Base-by-base conservation (phyloP, 139 green algal species). In the Tetraselmis chui region DNA sequence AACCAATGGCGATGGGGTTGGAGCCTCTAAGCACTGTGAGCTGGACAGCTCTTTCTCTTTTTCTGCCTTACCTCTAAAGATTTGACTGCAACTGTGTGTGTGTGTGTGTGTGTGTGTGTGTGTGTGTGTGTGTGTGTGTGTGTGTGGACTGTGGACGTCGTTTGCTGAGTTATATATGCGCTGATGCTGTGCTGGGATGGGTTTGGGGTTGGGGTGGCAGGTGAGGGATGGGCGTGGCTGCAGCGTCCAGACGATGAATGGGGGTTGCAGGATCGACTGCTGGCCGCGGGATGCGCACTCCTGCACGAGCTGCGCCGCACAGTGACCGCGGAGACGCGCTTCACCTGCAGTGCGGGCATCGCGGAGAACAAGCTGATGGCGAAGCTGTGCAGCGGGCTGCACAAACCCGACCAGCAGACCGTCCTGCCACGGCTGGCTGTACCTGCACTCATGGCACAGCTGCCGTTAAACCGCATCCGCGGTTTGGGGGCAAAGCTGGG, bases 321-420 rank as follows among this genome's bases (percentile, higher is more conserved):
- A 22, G 91, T 97, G 76, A 29, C 77, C 5, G 31, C 28, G n/a
- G 85, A 94, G 89, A 86, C 95, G 76, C 90, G 91, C 1, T 98
- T 91, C 85, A 97, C 83, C 2, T 96, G 91, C 86, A 91, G 80
- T 31, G 1, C 78, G 79, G 89, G 91, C 76, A 83, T 95, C 1
- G 85, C 92, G 1, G 87, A 93, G 81, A 95, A 92, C 86, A 97
- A 97, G 88, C 87, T 98, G 59, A 81, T 98, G 84, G 92, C 92
- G 28, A 98, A 98, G 87, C 87, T 98, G 67, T 89, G 88, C 76
- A 85, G 85, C 87, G 79, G 93, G 32, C 83, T 98, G 86, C 89
- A 98, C 89, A 98, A 98, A 86, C 94, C 94, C 11, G 79, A 80
- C 0, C 91, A 96, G 84, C 91, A 96, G 86, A 98, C 94, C 24